Conservation (phyloP, 768 basidiomycete genomes). For the Auriculariales sp. region DNA sequence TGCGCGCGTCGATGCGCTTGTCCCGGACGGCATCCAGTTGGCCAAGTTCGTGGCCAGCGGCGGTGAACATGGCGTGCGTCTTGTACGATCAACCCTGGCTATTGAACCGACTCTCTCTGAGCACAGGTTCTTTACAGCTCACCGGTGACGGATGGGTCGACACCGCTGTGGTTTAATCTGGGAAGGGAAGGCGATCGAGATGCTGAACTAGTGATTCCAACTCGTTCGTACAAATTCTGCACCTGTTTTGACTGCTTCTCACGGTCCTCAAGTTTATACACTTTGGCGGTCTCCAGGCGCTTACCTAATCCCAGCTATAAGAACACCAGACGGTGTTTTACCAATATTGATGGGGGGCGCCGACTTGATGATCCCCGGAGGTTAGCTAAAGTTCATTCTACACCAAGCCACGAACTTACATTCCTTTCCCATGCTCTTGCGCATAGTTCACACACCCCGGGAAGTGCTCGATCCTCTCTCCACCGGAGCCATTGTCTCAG, state of each 20-base stretch:
- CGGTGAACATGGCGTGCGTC: conserved; percentile 51
- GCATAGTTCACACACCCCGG: conserved; percentile 14
- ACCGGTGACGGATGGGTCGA: conserved; percentile 40
- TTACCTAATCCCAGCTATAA: conserved; percentile 55
- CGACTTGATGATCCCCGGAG: conserved; percentile 81
- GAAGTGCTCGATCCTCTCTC: conserved; percentile 24
- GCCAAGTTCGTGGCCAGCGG: conserved; percentile 54
- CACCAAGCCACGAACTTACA: not conserved
- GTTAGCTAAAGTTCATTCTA: conserved; percentile 23
- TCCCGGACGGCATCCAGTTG: conserved; percentile 58
- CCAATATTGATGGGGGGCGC: conserved; percentile 64
- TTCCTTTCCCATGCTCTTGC: not conserved
- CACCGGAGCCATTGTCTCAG: conserved; percentile 42
- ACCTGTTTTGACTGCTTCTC: not conserved
- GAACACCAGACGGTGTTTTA: conserved; percentile 57
- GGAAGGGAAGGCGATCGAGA: conserved; percentile 32
- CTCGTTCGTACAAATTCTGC: conserved; percentile 21
- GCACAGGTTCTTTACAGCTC: not conserved
- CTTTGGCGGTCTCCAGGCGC: conserved; percentile 62
- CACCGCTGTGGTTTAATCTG: conserved; percentile 69
- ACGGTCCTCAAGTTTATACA: conserved; percentile 39
- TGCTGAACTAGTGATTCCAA: conserved; percentile 57
- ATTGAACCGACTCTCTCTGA: not conserved
- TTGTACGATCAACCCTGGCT: not conserved
- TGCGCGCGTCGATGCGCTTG: conserved; percentile 53